phyloP scores from a whole-genome alignment of 2,329 filamentous ascomycete genomes.

The Penicillium sp. region DNA sequence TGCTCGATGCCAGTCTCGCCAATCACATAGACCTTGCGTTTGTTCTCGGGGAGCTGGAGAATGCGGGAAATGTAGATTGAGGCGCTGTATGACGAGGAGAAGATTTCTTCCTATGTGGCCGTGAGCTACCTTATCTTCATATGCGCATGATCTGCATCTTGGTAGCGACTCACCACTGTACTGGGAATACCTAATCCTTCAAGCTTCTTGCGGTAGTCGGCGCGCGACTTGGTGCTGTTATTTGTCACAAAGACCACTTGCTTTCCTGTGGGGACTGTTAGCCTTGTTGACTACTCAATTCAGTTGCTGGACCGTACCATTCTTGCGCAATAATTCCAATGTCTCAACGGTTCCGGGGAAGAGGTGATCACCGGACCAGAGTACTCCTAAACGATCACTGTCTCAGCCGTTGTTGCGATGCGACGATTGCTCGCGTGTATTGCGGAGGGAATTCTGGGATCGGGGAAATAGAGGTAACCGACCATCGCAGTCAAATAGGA shows the following conservation, averaged over 20 bases:
- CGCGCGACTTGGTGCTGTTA: constrained; percentile 95
- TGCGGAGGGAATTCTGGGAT: constrained; percentile 5
- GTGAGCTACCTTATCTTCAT: background rate
- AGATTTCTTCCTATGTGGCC: constrained; percentile 75
- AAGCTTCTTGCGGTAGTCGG: constrained; percentile 92
- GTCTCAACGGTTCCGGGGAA: constrained; percentile 86
- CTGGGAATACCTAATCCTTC: constrained; percentile 76
- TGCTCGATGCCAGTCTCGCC: constrained; percentile 90
- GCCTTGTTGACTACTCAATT: background rate
- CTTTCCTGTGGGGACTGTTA: constrained; percentile 65
- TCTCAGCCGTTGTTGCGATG: constrained; percentile 36
- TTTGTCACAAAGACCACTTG: constrained; percentile 95
- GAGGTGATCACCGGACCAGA: constrained; percentile 93
- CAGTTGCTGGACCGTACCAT: constrained; percentile 57
- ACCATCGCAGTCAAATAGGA: constrained; percentile 98
- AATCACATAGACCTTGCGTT: constrained; percentile 92
- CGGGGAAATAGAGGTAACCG: constrained; percentile 30
- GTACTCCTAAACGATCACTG: constrained; percentile 67
- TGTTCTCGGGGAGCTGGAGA: constrained; percentile 72
- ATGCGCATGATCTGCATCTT: no score
- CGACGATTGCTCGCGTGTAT: background rate
- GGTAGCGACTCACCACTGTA: constrained; percentile 54
- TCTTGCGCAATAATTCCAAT: constrained; percentile 75
- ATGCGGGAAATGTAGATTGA: constrained; percentile 96
- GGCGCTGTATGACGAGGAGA: constrained; percentile 91